Evolutionary conservation across 2,329 filamentous ascomycete species (phyloP).

Genomic region (Purpureocillium lavendulum): DNA sequence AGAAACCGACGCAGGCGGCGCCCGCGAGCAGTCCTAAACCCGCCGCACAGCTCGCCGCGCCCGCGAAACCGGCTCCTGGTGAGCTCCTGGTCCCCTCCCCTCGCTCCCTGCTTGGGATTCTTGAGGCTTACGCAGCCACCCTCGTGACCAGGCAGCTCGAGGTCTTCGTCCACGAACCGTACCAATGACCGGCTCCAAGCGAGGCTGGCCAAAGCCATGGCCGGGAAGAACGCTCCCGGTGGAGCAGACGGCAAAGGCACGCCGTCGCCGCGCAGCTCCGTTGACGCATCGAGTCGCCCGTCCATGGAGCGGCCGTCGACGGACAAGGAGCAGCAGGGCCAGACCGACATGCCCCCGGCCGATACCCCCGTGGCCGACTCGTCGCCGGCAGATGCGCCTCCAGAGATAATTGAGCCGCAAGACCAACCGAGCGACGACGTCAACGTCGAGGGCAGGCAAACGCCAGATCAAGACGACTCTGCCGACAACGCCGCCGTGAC

Average conservation of each 20-base stretch:
- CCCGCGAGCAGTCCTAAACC: background rate
- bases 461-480: too few relatives aligned
- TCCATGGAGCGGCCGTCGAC: conserved; percentile 21
- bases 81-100: background rate
- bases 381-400: too few relatives aligned
- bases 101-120: background rate
- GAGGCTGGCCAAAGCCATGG: conserved; percentile 78
- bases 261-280: conserved; percentile 25
- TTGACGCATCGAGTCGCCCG: conserved; percentile 21
- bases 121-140: background rate
- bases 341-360: conserved; percentile 8
- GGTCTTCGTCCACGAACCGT: conserved; percentile 54
- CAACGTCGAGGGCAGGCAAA: too few relatives aligned
- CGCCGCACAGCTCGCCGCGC: background rate
- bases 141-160: conserved; percentile 34
- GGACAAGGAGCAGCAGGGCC: conserved; percentile 13
- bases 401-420: too few relatives aligned
- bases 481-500: too few relatives aligned
- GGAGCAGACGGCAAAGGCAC: conserved; percentile 35
- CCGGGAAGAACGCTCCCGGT: conserved; percentile 47
- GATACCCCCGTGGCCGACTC: background rate
- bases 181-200: conserved; percentile 82
- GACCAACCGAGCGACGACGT: too few relatives aligned
- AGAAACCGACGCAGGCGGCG: conserved; percentile 8
- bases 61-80: too few relatives aligned